Conservation (phyloP, 2,329 filamentous ascomycete species). For the Paecilomyces formosus region DNA sequence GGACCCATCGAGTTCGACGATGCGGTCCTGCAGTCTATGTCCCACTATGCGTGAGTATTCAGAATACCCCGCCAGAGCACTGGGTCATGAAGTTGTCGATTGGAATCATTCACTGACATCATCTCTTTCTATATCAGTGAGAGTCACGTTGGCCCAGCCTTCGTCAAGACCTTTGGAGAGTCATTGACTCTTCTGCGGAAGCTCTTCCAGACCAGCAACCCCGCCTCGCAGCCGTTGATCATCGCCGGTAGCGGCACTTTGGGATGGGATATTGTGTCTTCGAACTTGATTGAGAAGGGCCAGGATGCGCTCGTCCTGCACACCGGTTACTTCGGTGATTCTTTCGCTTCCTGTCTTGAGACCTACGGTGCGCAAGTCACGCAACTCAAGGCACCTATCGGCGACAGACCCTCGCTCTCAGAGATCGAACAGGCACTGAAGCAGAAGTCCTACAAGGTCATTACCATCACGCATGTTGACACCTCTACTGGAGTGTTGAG, state of each 20-base stretch:
- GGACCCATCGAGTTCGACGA: constrained; percentile 98
- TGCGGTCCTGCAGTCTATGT: constrained; percentile 90
- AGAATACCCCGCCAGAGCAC: background rate
- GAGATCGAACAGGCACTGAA: constrained; percentile 84
- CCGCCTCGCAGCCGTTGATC: constrained; percentile 80
- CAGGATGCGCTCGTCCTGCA: constrained; percentile 90
- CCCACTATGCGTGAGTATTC: constrained; percentile 61
- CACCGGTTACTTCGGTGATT: constrained; percentile 95
- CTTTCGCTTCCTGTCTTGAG: constrained; percentile 84
- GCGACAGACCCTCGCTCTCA: constrained; percentile 74
- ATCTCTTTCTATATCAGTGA: constrained; percentile 51
- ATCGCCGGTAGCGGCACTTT: constrained; percentile 91
- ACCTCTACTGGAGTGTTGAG: constrained; percentile 94
- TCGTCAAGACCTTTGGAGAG: constrained; percentile 87
- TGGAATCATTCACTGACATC: background rate
- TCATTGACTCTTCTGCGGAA: constrained; percentile 79
- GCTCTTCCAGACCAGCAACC: constrained; percentile 84
- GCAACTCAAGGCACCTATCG: constrained; percentile 82
- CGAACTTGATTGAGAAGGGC: constrained; percentile 81
- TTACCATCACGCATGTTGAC: constrained; percentile 95
- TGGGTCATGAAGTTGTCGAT: background rate
- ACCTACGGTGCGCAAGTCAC: constrained; percentile 87
- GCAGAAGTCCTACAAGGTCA: constrained; percentile 85
- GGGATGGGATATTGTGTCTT: constrained; percentile 93
- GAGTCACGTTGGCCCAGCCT: constrained; percentile 83